These are phyloP conservation scores for Trichosporon sp. DNA, from an alignment of 1,284 basidiomycete genomes.

Conservation along the genomic window DNA sequence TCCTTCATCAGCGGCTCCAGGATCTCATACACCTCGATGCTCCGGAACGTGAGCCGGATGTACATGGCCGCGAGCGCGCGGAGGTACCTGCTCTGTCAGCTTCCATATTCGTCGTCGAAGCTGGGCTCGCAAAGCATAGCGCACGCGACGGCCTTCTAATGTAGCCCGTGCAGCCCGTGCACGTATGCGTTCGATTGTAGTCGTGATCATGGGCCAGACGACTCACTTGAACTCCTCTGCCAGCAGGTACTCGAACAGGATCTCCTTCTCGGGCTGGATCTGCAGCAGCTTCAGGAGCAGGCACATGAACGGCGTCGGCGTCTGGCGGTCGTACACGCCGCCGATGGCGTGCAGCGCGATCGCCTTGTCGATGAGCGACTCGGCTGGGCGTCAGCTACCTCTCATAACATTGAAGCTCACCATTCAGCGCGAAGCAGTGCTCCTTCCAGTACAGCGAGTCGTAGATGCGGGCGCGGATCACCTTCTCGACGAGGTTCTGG, in stretches of 20 bases:
- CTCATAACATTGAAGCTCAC: slow-evolving; percentile 48
- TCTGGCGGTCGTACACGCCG: slow-evolving; percentile 83
- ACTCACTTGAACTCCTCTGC: slow-evolving; percentile 96
- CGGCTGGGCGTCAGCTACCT: slow-evolving; percentile 56
- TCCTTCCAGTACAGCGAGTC: slow-evolving; percentile 97
- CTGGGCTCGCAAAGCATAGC: not conserved
- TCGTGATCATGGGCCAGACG: slow-evolving; percentile 40
- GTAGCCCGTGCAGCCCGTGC: no score
- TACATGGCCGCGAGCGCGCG: slow-evolving; percentile 91
- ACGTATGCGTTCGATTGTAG: no score
- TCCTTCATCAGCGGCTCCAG: slow-evolving; percentile 93
- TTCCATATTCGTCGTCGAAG: not conserved
- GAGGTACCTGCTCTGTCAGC: slow-evolving; percentile 64
- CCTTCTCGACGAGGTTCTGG: slow-evolving; percentile 92
- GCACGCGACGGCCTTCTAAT: no score
- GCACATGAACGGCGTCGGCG: slow-evolving; percentile 86
- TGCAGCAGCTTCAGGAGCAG: slow-evolving; percentile 90
- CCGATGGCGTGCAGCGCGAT: slow-evolving; percentile 78
- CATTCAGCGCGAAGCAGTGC: slow-evolving; percentile 86
- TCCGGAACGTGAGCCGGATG: slow-evolving; percentile 85
- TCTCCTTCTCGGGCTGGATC: slow-evolving; percentile 95
- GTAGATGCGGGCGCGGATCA: slow-evolving; percentile 93
- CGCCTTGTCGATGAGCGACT: slow-evolving; percentile 87
- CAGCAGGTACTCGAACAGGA: slow-evolving; percentile 86
- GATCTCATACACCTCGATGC: slow-evolving; percentile 84